Base-by-base conservation (phyloP, 2,329 filamentous ascomycete genomes). In the Sordariomycetes sp. region DNA sequence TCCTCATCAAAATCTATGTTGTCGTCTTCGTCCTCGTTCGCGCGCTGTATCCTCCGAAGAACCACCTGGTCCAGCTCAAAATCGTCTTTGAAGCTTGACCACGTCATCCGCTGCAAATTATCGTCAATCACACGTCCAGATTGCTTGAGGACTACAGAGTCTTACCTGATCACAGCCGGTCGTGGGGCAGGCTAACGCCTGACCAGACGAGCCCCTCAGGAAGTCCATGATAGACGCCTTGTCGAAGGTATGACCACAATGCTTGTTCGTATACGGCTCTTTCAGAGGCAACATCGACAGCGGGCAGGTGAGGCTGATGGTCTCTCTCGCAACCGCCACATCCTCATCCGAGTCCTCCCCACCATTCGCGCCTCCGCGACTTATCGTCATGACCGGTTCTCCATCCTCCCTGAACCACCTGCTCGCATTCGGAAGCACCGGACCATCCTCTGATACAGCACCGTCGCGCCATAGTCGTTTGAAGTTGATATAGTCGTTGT, bases 171-270 rank as follows among this genome's bases (percentile, higher is more conserved):
- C 60, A 50, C 82, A 87, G 2, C 82, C 81, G 3, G 70, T 58
- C 37, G 77, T 68, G 0, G 82, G 82, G 50, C 82, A 87, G 34
- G 70, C 62, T n/a, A n/a, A n/a, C 1, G 72, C 26, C n/a, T 26
- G 61, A 33, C 52, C 36, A 43, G 57, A 34, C 33, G 47, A 39
- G 44, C 47, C 35, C 66, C 66, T 51, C 64, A 79, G 28, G 39
- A 62, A 63, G n/a, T 75, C 68, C 17, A 72, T 37, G 25, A 88
- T 79, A 1, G 75, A 73, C 2, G 52, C 48, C 52, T 74, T 79
- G 49, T 88, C 80, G 49, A 85, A 88, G 0, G 72, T 78, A 52
- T 88, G 83, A 36, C 72, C 76, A 61, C 83, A 88, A 42, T 73
- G 72, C 11, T 51, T 59, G 45, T 74, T 83, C 36, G 72, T 82